These are phyloP conservation scores for Astragalus membranaceus DNA, from an alignment of 306 rosid genomes.

Conservation along the genomic window DNA sequence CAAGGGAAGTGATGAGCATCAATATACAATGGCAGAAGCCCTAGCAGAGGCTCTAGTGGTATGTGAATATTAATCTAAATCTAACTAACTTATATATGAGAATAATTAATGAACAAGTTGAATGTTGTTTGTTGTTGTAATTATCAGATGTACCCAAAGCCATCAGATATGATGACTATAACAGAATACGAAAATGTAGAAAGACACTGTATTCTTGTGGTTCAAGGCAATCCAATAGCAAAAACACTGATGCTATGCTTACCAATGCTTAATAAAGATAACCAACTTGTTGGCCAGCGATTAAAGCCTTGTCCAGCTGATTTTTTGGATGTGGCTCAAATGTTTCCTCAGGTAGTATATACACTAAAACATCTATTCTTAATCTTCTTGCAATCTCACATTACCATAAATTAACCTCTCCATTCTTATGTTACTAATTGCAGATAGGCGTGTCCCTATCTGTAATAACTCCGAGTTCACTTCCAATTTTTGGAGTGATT, in stretches of 20 bases:
- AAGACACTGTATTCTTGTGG: slow-evolving; percentile 23
- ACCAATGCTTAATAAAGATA: neutral
- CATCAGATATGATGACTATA: neutral
- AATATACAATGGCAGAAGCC: neutral
- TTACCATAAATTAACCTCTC: neutral
- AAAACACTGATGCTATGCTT: neutral
- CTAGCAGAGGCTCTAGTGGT: slow-evolving; percentile 23
- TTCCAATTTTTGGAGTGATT: slow-evolving; percentile 8
- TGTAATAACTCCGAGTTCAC: slow-evolving; percentile 3
- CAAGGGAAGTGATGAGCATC: neutral
- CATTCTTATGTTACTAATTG: neutral
- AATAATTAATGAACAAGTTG: neutral
- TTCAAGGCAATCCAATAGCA: neutral
- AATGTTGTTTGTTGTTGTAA: neutral
- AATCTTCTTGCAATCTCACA: too few relatives aligned
- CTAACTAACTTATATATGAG: neutral
- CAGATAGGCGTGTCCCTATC: slow-evolving; percentile 24
- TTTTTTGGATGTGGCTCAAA: neutral
- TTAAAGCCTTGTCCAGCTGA: neutral
- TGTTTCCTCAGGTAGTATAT: slow-evolving; percentile 9
- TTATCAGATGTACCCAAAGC: slow-evolving; percentile 21
- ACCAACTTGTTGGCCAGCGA: neutral
- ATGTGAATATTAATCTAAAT: neutral
- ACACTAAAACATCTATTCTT: neutral
- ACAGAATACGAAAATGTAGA: neutral